A percentile compares a stretch with the other conserved stretches of the same genome.
Evolutionary conservation across 1,139 yeast genomes (phyloP).

Genomic region (Groenewaldozyma sp.): DNA sequence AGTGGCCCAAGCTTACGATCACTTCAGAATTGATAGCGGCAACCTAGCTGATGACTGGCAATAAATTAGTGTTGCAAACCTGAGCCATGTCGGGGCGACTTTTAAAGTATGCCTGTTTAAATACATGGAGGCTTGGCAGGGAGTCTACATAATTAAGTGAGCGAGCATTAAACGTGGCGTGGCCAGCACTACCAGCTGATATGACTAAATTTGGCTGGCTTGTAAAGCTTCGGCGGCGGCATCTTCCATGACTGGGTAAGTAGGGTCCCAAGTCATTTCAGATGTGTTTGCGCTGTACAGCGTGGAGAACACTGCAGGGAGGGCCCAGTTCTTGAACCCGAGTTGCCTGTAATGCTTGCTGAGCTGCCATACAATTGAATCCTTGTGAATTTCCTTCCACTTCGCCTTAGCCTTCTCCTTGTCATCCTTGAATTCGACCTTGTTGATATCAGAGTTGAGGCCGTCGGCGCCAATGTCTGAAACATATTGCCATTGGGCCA

Average conservation of each 20-base stretch:
- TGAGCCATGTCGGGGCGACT: neutral
- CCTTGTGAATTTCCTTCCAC: conserved; percentile 5
- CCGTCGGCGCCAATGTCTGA: conserved; percentile 13
- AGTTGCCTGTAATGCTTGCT: conserved; percentile 3
- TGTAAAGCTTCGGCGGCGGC: too few species aligned
- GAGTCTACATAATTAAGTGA: too few species aligned
- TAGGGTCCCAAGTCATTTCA: neutral
- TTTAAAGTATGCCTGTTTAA: neutral
- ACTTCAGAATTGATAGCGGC: too few species aligned
- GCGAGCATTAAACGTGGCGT: neutral
- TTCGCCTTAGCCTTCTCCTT: conserved; percentile 1
- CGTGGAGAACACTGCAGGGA: neutral
- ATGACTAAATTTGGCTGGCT: too few species aligned
- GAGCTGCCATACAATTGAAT: conserved; percentile 5
- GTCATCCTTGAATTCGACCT: neutral
- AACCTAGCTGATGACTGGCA: too few species aligned
- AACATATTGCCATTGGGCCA: conserved; percentile 14
- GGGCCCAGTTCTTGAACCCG: conserved; percentile 6
- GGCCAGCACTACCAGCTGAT: neutral
- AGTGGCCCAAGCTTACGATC: too few species aligned
- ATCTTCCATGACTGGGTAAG: neutral
- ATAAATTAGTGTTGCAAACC: too few species aligned
- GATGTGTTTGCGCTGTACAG: neutral
- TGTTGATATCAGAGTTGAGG: conserved; percentile 12
- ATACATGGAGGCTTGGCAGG: neutral